Conservation (phyloP, 2,329 filamentous ascomycete genomes). For the Aureobasidium melanogenum region DNA sequence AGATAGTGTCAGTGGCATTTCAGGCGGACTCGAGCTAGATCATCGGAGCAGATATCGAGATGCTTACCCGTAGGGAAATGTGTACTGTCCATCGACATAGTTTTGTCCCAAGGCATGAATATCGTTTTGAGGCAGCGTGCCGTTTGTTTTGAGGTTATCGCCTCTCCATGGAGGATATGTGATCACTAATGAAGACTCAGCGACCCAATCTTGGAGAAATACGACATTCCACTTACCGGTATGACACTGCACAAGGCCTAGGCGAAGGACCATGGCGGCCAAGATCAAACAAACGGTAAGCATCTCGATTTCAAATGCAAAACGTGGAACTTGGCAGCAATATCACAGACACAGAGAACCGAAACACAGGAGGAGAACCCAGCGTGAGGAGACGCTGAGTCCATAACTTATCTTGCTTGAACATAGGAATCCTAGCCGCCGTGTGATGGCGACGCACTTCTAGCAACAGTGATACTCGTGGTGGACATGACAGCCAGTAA, state of each 20-base stretch:
- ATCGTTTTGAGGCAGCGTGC: conserved; percentile 34
- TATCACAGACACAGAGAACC: not conserved
- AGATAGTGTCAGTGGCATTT: not conserved
- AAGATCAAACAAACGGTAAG: not conserved
- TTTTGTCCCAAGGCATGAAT: conserved; percentile 38
- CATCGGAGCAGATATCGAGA: not conserved
- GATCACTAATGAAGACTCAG: conserved; percentile 65
- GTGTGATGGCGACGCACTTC: not conserved
- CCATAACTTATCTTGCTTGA: conserved; percentile 1
- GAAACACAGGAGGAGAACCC: not conserved
- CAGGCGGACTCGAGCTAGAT: not conserved
- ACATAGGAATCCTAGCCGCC: not conserved
- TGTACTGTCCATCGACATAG: conserved; percentile 34
- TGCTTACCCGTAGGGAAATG: conserved; percentile 56
- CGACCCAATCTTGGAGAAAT: not conserved
- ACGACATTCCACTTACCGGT: not conserved
- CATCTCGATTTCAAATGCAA: not conserved
- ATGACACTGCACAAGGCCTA: not conserved
- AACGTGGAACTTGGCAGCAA: not conserved
- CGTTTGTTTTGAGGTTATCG: conserved; percentile 73
- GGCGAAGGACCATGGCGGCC: not conserved
- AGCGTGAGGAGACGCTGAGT: not conserved
- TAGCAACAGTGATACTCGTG: too few relatives aligned
- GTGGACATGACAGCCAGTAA: not conserved
- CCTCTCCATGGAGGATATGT: conserved; percentile 82